A percentile compares a stretch with the other conserved stretches of the same genome.
phyloP scores from a whole-genome alignment of 1,139 yeast species.

The Saccharomyces pastorianus region DNA sequence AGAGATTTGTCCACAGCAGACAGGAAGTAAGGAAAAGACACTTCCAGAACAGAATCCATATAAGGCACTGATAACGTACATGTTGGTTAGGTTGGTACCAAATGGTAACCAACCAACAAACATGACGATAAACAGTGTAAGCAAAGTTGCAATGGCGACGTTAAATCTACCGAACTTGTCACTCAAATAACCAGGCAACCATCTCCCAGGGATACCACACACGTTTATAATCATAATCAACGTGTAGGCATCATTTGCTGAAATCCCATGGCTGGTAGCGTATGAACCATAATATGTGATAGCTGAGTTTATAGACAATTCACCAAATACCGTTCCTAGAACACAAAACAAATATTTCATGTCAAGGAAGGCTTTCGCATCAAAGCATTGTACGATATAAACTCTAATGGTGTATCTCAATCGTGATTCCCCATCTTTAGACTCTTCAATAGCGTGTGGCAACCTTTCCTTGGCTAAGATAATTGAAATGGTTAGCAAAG shows the following conservation, averaged over 20 bases:
- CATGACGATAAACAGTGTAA: constrained; percentile 34
- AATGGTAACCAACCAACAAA: constrained; percentile 43
- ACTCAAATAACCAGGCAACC: constrained; percentile 42
- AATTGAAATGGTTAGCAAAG: constrained; percentile 34
- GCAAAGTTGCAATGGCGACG: constrained; percentile 38
- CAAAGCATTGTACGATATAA: constrained; percentile 34
- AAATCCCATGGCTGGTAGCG: constrained; percentile 39
- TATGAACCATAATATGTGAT: constrained; percentile 45
- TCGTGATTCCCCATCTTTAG: constrained; percentile 6
- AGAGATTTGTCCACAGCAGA: constrained; percentile 54
- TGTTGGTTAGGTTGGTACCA: constrained; percentile 33
- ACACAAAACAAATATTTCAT: constrained; percentile 34
- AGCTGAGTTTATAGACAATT: constrained; percentile 37
- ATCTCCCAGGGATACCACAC: constrained; percentile 43
- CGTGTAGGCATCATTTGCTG: constrained; percentile 38
- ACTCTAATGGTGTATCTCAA: constrained; percentile 12
- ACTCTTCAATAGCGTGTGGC: constrained; percentile 17
- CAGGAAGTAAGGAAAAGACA: constrained; percentile 43
- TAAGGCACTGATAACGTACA: constrained; percentile 41
- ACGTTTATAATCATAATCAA: constrained; percentile 43
- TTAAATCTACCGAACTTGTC: constrained; percentile 48
- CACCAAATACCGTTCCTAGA: constrained; percentile 39
- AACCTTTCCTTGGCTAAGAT: constrained; percentile 38
- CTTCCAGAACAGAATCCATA: constrained; percentile 50
- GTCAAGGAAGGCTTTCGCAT: constrained; percentile 40